Conservation (phyloP, 2,329 filamentous ascomycete genomes). For the Aphanocladium album region DNA sequence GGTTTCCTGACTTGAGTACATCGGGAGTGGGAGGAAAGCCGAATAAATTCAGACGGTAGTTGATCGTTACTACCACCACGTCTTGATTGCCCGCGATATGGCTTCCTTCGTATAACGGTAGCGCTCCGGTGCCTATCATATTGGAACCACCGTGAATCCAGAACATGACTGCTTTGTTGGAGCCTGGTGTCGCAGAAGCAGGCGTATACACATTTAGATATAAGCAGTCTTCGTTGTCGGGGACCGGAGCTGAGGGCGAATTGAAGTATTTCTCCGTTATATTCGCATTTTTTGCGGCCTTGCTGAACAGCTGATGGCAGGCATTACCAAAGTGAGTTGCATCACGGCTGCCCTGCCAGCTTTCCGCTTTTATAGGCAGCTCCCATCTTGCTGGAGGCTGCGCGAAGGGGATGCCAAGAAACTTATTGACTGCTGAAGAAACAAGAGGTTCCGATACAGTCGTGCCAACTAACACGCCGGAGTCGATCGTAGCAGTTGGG, state of each 20-base stretch:
- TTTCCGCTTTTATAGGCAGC: constrained; percentile 15
- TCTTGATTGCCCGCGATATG: constrained; percentile 37
- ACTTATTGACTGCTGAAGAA: constrained; percentile 20
- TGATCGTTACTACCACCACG: constrained; percentile 41
- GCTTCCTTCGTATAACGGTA: constrained; percentile 35
- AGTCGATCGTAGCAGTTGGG: constrained; percentile 5
- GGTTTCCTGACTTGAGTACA: constrained; percentile 18
- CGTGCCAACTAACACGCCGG: not conserved
- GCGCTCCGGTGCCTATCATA: constrained; percentile 29
- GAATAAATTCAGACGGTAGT: constrained; percentile 40
- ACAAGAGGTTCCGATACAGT: not conserved
- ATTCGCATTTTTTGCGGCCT: not conserved
- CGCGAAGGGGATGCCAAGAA: constrained; percentile 28
- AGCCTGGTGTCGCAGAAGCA: constrained; percentile 9
- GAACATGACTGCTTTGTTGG: constrained; percentile 35
- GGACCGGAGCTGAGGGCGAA: constrained; percentile 19
- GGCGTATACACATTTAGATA: constrained; percentile 30
- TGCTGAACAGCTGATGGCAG: constrained; percentile 15
- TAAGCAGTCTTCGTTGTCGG: constrained; percentile 29
- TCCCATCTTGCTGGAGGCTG: constrained; percentile 23
- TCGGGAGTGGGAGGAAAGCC: constrained; percentile 32
- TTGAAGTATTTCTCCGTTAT: constrained; percentile 17
- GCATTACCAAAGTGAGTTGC: constrained; percentile 21
- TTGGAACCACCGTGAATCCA: constrained; percentile 41
- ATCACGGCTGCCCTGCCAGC: constrained; percentile 20